Evolutionary conservation across 2,329 filamentous ascomycete genomes (phyloP).

Genomic region (Cadophora gregata): DNA sequence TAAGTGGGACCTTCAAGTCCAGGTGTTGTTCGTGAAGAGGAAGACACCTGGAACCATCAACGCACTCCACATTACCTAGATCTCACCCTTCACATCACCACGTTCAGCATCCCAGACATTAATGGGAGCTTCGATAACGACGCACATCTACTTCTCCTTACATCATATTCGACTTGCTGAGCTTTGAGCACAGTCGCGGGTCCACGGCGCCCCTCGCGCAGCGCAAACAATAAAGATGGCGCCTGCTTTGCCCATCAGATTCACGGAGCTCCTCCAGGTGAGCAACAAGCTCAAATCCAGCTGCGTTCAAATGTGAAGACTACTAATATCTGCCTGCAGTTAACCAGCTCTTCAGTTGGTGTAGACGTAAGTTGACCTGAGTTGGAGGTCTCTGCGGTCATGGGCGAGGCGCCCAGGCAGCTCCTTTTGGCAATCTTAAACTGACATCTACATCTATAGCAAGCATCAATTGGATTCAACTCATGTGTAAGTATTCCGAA

Average conservation of each 20-base stretch:
- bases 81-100: slow-evolving; percentile 16
- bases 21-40: slow-evolving; percentile 23
- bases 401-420: slow-evolving; percentile 29
- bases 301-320: slow-evolving; percentile 75
- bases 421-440: slow-evolving; percentile 24
- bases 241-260: slow-evolving; percentile 84
- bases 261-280: slow-evolving; percentile 87
- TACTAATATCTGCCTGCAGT: slow-evolving; percentile 47
- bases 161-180: slow-evolving; percentile 29
- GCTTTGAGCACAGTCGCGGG: slow-evolving; percentile 39
- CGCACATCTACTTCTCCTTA: slow-evolving; percentile 33
- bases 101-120: slow-evolving; percentile 23
- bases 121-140: slow-evolving; percentile 34
- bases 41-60: slow-evolving; percentile 26
- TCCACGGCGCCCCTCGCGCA: slow-evolving; percentile 37
- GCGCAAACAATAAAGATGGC: slow-evolving; percentile 42
- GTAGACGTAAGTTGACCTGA: slow-evolving; percentile 52
- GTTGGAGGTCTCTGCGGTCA: background rate
- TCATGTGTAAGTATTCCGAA: slow-evolving; percentile 70
- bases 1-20: slow-evolving; percentile 13
- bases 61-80: slow-evolving; percentile 26
- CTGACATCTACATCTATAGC: slow-evolving; percentile 54
- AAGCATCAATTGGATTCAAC: slow-evolving; percentile 81
- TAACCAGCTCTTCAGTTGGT: slow-evolving; percentile 55
- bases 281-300: slow-evolving; percentile 85